phyloP scores from a whole-genome alignment of 768 basidiomycete species.

The Tremella yokohamensis region DNA sequence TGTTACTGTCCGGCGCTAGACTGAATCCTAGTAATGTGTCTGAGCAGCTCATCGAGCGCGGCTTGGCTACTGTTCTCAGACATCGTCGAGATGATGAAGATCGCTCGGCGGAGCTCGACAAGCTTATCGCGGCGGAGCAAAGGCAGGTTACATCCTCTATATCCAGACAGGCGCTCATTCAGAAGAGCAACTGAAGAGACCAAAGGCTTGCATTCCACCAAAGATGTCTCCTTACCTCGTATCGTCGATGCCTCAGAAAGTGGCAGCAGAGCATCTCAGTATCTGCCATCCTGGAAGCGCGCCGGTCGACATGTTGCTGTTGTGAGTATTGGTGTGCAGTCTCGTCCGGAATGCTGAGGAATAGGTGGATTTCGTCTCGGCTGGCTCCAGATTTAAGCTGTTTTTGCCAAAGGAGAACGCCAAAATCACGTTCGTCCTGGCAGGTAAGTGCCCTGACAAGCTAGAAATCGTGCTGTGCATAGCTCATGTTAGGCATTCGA shows the following conservation, averaged over 20 bases:
- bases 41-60: constrained; percentile 89
- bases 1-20: constrained; percentile 5
- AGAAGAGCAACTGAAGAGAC: constrained; percentile 69
- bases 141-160: constrained; percentile 57
- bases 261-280: constrained; percentile 72
- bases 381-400: constrained; percentile 95
- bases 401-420: constrained; percentile 87
- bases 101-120: constrained; percentile 92
- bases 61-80: constrained; percentile 80
- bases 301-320: constrained; percentile 75
- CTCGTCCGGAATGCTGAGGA: background rate
- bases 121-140: constrained; percentile 91
- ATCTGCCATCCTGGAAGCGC: constrained; percentile 87
- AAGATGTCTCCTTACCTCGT: constrained; percentile 72
- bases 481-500: constrained; percentile 66
- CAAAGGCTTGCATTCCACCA: constrained; percentile 86
- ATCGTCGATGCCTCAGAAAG: constrained; percentile 91
- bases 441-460: constrained; percentile 56
- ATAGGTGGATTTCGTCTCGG: constrained; percentile 81
- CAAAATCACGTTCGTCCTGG: constrained; percentile 84
- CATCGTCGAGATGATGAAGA: constrained; percentile 95
- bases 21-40: constrained; percentile 69
- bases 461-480: background rate
- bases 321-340: constrained; percentile 22
- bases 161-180: background rate